Evolutionary conservation across 1,284 basidiomycete genomes (phyloP).

Genomic region (Leccinum angustisporum): DNA sequence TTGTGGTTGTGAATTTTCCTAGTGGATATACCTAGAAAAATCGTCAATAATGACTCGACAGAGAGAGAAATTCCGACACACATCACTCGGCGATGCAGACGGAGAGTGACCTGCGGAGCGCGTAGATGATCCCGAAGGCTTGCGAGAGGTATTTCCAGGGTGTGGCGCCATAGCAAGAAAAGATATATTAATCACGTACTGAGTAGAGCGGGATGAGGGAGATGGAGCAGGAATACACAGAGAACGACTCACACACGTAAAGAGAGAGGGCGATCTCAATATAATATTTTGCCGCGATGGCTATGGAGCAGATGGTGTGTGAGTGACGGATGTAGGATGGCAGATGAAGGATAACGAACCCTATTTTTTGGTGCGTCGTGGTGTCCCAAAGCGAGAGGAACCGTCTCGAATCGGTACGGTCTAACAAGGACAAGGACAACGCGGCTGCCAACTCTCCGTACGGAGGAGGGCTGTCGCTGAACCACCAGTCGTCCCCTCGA

Average conservation of each 20-base stretch:
- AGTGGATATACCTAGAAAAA: conserved; percentile 38
- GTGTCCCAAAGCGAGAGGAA: no score
- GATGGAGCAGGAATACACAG: conserved; percentile 3
- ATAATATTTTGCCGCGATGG: no score
- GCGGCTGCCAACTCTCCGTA: conserved; percentile 37
- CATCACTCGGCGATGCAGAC: no score
- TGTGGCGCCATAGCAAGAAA: conserved; percentile 48
- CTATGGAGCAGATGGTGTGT: no score
- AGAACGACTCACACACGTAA: conserved; percentile 32
- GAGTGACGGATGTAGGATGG: no score
- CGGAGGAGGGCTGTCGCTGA: conserved; percentile 34
- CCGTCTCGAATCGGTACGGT: conserved; percentile 45
- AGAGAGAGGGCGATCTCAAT: conserved; percentile 14
- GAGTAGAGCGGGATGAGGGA: conserved; percentile 20
- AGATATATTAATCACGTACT: conserved; percentile 34
- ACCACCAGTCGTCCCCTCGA: conserved; percentile 57
- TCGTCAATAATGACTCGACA: neutral
- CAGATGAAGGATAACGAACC: no score
- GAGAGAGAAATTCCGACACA: no score
- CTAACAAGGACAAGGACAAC: conserved; percentile 33
- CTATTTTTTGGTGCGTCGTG: no score
- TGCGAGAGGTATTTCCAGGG: conserved; percentile 49
- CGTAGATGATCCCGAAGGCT: no score
- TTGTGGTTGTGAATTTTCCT: conserved; percentile 43
- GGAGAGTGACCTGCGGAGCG: no score